Percentiles rank a stretch among this genome's conserved stretches.
These are phyloP conservation scores for Fusarium verticillioides DNA, from an alignment of 2,329 filamentous ascomycete species.

Conservation along the genomic window DNA sequence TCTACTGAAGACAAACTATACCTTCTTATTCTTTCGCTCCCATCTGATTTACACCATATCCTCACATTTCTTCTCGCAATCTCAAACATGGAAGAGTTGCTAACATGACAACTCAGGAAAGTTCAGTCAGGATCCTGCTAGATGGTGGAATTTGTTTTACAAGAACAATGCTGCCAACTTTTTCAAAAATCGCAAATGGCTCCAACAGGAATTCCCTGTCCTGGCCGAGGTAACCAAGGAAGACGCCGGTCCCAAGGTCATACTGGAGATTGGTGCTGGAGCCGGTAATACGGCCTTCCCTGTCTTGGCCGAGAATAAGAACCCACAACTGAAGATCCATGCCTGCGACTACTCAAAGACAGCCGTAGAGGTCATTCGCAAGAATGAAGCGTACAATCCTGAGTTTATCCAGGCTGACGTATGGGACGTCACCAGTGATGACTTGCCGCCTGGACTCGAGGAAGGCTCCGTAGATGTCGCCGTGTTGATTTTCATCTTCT, in stretches of 20 bases:
- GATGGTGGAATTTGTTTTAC: slow-evolving; percentile 99
- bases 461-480: slow-evolving; percentile 90
- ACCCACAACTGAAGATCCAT: slow-evolving; percentile 83
- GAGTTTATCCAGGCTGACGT: slow-evolving; percentile 86
- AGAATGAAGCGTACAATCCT: slow-evolving; percentile 78
- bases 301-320: slow-evolving; percentile 84
- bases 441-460: slow-evolving; percentile 78
- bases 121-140: slow-evolving; percentile 90
- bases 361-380: slow-evolving; percentile 91
- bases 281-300: slow-evolving; percentile 98
- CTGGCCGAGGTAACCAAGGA: slow-evolving; percentile 79
- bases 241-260: slow-evolving; percentile 73
- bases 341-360: slow-evolving; percentile 97
- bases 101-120: slow-evolving; percentile 66
- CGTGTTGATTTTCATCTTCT: slow-evolving; percentile 97
- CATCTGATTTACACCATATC: slow-evolving; percentile 65
- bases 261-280: slow-evolving; percentile 93
- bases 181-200: slow-evolving; percentile 98
- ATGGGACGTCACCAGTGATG: slow-evolving; percentile 85
- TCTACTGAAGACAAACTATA: slow-evolving; percentile 70
- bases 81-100: slow-evolving; percentile 41
- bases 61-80: slow-evolving; percentile 29
- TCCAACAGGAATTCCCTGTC: slow-evolving; percentile 94
- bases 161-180: slow-evolving; percentile 98
- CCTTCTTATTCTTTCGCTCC: slow-evolving; percentile 75